Base-by-base conservation (phyloP, 2,329 filamentous ascomycete species). In the Stagonosporopsis chrysanthemi region DNA sequence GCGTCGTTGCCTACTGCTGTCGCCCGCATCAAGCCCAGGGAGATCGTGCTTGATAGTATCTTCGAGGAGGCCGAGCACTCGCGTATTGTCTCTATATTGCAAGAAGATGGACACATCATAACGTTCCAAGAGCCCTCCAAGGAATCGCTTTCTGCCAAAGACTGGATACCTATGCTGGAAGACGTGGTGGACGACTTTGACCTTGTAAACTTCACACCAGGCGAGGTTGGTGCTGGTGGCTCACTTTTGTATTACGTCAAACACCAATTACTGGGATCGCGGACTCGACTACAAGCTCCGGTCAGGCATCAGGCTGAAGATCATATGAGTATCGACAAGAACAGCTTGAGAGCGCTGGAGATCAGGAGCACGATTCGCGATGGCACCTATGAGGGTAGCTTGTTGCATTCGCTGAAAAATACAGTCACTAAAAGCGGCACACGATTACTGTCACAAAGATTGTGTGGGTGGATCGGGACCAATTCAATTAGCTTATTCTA, bases 371-470 rank as follows among this genome's bases (percentile, higher is more conserved):
- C 95, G 0, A 87, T 96, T 47, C 86, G 90, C 45, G 94, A 98
- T 67, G 88, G 90, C 2, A 77, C 84, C 19, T 89, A 90, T 36
- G 88, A 89, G 62, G 95, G 95, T 5, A 97, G 93, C 71, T 80
- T 99, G 40, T 80, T 99, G 35, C 92, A 98, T 77, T 90, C 92
- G n/a, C 85, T 98, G 49, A 87, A 93, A 58, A 86, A 89, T 50
- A 99, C 95, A 0, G 90, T 92, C 15, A 99, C 95, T 0, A 96
- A 93, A 71, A 93, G 94, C 64, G 95, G 95, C 51, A 89, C 92
- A 22, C 86, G 95, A 38, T 81, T 98, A 45, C 82, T 99, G 6
- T 89, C 89, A 61, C 88, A 92, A 65, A 92, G 95, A 82, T 80
- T 99, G n/a, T 88, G 90, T 84, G 79, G 69, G 80, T 72, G 2